Base-by-base conservation (phyloP, 2,329 filamentous ascomycete species). In the Daldinia sp. region DNA sequence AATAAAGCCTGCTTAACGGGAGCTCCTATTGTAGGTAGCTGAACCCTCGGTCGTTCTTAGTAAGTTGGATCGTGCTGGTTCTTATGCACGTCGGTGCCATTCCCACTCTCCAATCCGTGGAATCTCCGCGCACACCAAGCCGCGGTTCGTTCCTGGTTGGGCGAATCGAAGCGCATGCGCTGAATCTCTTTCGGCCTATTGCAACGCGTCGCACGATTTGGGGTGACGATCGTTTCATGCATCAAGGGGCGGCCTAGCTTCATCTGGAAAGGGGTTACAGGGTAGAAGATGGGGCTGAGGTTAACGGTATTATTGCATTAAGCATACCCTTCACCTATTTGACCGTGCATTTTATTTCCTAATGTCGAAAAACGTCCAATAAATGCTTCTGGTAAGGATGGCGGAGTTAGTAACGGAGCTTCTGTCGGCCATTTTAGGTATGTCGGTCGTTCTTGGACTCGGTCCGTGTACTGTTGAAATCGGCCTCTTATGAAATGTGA, bases 331-430 rank as follows among this genome's bases (percentile, higher is more conserved):
- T 43, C 13, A 23, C 39, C 21, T 27, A 45, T 27, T 45, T 27
- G 39, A 11, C 8, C 3, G 10, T 25, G 39, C 2, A 25, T 45
- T 3, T 45, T 45, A 45, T 25, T 45, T 45, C 23, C 21, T 45
- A 25, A 45, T 45, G 21, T 45, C 21, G 6, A 45, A 27, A 10
- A 43, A 27, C 15, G 27, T 27, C 39, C 39, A 45, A 45, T 45
- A 45, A 21, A 9, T 19, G 27, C n/a, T 48, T 8, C 27, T 30
- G 21, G 48, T 34, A 57, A 21, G 52, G 57, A 35, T 61, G 61
- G 51, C 61, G 61, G 61, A 64, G 61, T 61, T 43, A 23, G 29
- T 34, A 48, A 54, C 58, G 57, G 57, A 45, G 41, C 49, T 54
- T 32, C 15, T 55, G 43, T 58, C 61, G 57, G 61, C 41, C 45